phyloP scores from a whole-genome alignment of 768 basidiomycete genomes.

The Galerina marginata region DNA sequence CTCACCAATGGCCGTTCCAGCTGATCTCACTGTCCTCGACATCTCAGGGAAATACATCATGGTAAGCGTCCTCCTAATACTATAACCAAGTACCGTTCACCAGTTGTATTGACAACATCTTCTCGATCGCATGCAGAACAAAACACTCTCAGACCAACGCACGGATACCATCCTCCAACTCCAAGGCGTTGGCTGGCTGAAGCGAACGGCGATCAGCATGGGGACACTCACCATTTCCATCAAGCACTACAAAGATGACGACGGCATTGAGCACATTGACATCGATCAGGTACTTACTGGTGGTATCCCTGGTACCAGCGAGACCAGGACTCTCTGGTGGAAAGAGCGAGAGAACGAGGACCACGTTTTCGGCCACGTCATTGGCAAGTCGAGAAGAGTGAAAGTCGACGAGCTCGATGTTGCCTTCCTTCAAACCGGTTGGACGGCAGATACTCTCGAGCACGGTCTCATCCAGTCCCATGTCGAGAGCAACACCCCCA shows the following conservation, averaged over 20 bases:
- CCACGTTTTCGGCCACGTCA: conserved; percentile 63
- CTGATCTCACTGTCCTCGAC: conserved; percentile 60
- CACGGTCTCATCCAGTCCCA: conserved; percentile 51
- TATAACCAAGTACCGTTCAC: no score
- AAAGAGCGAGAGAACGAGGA: conserved; percentile 57
- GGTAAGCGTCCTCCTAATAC: conserved; percentile 41
- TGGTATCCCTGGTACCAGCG: conserved; percentile 61
- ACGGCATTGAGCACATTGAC: conserved; percentile 66
- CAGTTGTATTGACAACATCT: no score
- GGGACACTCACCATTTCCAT: conserved; percentile 64
- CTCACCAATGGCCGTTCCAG: conserved; percentile 67
- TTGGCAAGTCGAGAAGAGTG: conserved; percentile 58
- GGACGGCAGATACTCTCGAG: conserved; percentile 52
- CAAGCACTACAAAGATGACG: conserved; percentile 69
- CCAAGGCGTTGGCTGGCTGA: conserved; percentile 79
- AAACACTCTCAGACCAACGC: conserved; percentile 58
- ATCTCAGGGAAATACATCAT: conserved; percentile 66
- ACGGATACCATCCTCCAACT: conserved; percentile 67
- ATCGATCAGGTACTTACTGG: conserved; percentile 70
- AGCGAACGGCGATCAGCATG: conserved; percentile 61
- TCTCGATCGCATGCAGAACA: conserved; percentile 54
- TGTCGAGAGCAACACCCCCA: conserved; percentile 64
- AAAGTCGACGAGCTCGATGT: conserved; percentile 51
- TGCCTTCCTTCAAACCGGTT: conserved; percentile 49
- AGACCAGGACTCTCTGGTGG: conserved; percentile 66